Evolutionary conservation across 768 basidiomycete species (phyloP), one percentile per base, ranked within the genome.

Genomic region (Strobilomyces confusus): DNA sequence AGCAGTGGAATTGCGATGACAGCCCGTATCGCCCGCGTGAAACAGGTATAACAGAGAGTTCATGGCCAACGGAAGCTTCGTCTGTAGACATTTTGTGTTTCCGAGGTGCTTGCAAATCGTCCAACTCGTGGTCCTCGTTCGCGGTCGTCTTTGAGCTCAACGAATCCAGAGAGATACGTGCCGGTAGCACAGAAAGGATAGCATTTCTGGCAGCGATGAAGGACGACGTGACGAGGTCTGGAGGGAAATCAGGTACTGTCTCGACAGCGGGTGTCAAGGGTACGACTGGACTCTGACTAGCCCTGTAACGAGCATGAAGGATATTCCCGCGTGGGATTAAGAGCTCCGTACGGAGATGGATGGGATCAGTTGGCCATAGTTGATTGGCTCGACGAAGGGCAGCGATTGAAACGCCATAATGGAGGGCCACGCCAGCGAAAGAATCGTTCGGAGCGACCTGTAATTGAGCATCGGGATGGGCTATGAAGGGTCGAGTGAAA

Each of bases 361-460:
- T 89, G 1, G 92, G 80, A 66, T 98, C 97, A 8, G 90, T 87
- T 7, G 92, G 69, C 97, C 97, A 99, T 9, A 99, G 75, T 58
- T 94, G 91, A 69, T 99, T 99, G 44, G 86, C 85, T 60, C 84
- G 79, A 44, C 95, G 86, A 13, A 99, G 79, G 14, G 88, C 86
- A 25, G 90, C 80, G 49, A 97, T 75, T 17, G 86, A 80, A 49
- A 95, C 86, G 2, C 91, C 92, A 68, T 98, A 97, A 61, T 86
- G 91, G 45, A 98, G 75, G 0, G 95, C 84, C 13, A 98, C 86
- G 25, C 92, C 87, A 15, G 92, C 82, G 29, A 98, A 73, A 11
- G 95, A 89, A 66, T 98, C 95, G 15, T 74, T 78, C 2, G 82
- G 73, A 48, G 76, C 72, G 37, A 98, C 76, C 95, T 90, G 61